Percentiles rank a stretch among this genome's conserved stretches.
These are phyloP conservation scores for Nannochloropsis gaditana DNA, from an alignment of 108 stramenopile genomes.

Conservation along the genomic window DNA sequence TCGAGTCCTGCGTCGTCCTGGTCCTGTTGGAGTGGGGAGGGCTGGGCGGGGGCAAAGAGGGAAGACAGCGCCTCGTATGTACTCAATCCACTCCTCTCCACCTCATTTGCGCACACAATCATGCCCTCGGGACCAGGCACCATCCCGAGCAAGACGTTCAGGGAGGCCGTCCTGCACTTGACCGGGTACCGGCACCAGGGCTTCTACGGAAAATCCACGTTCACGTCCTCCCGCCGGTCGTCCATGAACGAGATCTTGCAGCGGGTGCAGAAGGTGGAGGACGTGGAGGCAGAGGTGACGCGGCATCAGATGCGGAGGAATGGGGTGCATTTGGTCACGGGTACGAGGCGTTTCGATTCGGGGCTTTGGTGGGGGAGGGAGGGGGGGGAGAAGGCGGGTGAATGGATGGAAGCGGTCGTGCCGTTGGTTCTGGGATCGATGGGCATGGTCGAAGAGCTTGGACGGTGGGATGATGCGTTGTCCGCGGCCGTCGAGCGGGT, in stretches of 20 bases:
- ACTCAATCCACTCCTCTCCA: no score
- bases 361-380: background rate
- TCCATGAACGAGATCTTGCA: constrained; percentile 35
- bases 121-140: no score
- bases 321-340: constrained; percentile 41
- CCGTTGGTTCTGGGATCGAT: background rate
- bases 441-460: background rate
- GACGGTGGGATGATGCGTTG: background rate
- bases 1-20: no score
- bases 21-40: no score
- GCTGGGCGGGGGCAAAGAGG: no score
- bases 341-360: constrained; percentile 41
- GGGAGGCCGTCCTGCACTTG: constrained; percentile 48
- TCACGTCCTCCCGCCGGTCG: constrained; percentile 21
- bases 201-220: constrained; percentile 35
- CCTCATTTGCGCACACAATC: no score
- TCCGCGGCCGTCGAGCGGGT: background rate
- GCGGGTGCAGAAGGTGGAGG: constrained; percentile 45
- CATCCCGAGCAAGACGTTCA: constrained; percentile 41
- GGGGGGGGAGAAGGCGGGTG: constrained; percentile 29
- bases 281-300: constrained; percentile 36
- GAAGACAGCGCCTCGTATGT: no score
- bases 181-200: constrained; percentile 41
- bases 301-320: constrained; percentile 42
- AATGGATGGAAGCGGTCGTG: background rate